Evolutionary conservation across 2,329 filamentous ascomycete genomes (phyloP).

Genomic region (Aspergillus pseudonomiae): DNA sequence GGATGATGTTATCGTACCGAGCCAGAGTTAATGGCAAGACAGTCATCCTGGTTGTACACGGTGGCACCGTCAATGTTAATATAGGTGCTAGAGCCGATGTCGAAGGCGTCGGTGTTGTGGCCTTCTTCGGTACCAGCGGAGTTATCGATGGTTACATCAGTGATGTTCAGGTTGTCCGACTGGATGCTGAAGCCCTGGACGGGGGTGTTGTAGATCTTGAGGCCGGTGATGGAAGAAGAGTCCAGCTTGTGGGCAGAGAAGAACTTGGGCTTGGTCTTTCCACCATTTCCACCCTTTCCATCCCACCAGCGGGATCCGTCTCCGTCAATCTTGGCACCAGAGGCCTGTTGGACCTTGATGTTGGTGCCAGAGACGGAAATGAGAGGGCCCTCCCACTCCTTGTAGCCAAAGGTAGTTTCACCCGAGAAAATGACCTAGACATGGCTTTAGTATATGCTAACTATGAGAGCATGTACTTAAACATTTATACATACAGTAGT

Average conservation of each 20-base stretch:
- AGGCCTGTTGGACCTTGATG: conserved; percentile 50
- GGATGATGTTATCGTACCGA: conserved; percentile 19
- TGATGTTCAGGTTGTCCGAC: conserved; percentile 56
- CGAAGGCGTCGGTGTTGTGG: conserved; percentile 65
- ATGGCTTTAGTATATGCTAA: background rate
- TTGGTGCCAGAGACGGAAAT: conserved; percentile 62
- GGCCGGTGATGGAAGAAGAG: conserved; percentile 32
- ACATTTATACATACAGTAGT: conserved; percentile 30
- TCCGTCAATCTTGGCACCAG: conserved; percentile 59
- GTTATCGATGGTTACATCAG: conserved; percentile 60
- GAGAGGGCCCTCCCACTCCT: conserved; percentile 67
- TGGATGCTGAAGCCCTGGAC: conserved; percentile 41
- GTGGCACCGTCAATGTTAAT: conserved; percentile 57
- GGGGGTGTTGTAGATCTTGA: conserved; percentile 39
- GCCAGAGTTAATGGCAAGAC: conserved; percentile 61
- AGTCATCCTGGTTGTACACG: conserved; percentile 66
- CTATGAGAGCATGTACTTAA: background rate
- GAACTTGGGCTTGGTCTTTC: conserved; percentile 67
- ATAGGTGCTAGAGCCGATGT: conserved; percentile 54
- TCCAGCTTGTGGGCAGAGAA: conserved; percentile 51
- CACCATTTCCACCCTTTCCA: conserved; percentile 60
- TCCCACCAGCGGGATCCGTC: conserved; percentile 65
- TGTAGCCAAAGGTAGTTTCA: conserved; percentile 68
- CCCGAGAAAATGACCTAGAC: conserved; percentile 63
- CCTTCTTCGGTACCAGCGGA: conserved; percentile 52